These are phyloP conservation scores for Porogramme epimiltina DNA, from an alignment of 1,284 basidiomycete species.

Conservation along the genomic window DNA sequence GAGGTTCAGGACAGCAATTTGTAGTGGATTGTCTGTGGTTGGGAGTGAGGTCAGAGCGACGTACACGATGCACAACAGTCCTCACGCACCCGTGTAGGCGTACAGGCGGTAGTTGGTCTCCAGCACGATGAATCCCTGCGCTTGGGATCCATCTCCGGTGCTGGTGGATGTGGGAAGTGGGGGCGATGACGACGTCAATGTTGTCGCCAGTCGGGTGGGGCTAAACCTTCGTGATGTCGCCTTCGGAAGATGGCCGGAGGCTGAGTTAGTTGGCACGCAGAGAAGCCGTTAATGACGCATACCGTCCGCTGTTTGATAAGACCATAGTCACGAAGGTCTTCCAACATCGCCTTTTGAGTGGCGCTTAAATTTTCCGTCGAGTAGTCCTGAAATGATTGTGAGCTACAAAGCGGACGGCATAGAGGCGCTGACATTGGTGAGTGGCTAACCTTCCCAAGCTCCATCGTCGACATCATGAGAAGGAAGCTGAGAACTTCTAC, in stretches of 20 bases:
- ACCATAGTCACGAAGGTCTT: conserved; percentile 94
- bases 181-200: conserved; percentile 83
- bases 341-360: conserved; percentile 85
- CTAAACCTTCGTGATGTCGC: conserved; percentile 79
- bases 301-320: conserved; percentile 85
- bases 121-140: conserved; percentile 91
- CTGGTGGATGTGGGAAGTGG: conserved; percentile 66
- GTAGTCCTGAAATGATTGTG: conserved; percentile 68
- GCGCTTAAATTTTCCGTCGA: conserved; percentile 81
- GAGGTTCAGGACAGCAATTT: conserved; percentile 94
- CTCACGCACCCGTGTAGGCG: conserved; percentile 84
- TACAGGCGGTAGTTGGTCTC: conserved; percentile 99
- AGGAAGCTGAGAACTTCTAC: conserved; percentile 94
- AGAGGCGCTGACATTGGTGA: conserved; percentile 2
- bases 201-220: conserved; percentile 96
- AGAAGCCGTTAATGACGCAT: conserved; percentile 13
- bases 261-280: conserved; percentile 3
- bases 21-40: conserved; percentile 83
- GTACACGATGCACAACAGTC: neutral
- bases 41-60: conserved; percentile 16
- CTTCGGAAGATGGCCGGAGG: conserved; percentile 36
- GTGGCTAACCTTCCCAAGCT: conserved; percentile 78
- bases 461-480: conserved; percentile 95
- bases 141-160: conserved; percentile 54
- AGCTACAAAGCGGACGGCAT: conserved; percentile 9